Conservation (phyloP, 306 rosid genomes). For the Neltuma alba region DNA sequence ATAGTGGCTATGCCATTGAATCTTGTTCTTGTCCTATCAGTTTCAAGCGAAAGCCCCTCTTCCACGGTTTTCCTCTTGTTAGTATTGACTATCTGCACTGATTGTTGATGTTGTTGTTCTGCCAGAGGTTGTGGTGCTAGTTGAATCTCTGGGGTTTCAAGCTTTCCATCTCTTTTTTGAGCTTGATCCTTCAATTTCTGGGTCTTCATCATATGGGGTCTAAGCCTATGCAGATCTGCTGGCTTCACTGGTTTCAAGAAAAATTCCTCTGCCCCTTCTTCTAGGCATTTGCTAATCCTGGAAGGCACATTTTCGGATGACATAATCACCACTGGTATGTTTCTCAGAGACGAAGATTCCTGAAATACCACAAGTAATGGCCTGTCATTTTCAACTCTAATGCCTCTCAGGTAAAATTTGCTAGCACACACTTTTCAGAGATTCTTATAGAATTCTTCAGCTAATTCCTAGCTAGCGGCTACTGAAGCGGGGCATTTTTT, state of each 20-base stretch:
- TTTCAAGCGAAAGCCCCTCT: conserved; percentile 74
- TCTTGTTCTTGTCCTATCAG: conserved; percentile 90
- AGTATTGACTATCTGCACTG: conserved; percentile 43
- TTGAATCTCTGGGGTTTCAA: conserved; percentile 43
- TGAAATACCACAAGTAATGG: conserved; percentile 55
- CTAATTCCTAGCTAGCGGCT: conserved; percentile 33
- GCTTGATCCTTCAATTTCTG: conserved; percentile 53
- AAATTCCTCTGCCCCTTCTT: conserved; percentile 96
- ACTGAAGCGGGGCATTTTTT: conserved; percentile 26
- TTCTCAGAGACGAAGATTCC: conserved; percentile 84
- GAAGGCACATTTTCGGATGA: conserved; percentile 96
- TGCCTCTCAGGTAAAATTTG: conserved; percentile 36
- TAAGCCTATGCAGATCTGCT: conserved; percentile 71
- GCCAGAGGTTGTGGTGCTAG: not conserved
- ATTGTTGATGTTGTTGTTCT: conserved; percentile 52
- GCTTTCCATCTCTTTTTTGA: conserved; percentile 34
- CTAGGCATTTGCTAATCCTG: conserved; percentile 88
- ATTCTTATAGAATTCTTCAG: conserved; percentile 27
- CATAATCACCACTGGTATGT: conserved; percentile 97
- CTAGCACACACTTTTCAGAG: conserved; percentile 29
- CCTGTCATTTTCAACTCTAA: conserved; percentile 29
- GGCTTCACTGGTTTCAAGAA: conserved; percentile 88
- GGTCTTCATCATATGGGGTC: conserved; percentile 76
- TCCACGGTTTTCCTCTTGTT: conserved; percentile 86
- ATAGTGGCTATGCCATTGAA: conserved; percentile 75